Evolutionary conservation across 768 basidiomycete species (phyloP).

Genomic region (Mrakia blollopis): DNA sequence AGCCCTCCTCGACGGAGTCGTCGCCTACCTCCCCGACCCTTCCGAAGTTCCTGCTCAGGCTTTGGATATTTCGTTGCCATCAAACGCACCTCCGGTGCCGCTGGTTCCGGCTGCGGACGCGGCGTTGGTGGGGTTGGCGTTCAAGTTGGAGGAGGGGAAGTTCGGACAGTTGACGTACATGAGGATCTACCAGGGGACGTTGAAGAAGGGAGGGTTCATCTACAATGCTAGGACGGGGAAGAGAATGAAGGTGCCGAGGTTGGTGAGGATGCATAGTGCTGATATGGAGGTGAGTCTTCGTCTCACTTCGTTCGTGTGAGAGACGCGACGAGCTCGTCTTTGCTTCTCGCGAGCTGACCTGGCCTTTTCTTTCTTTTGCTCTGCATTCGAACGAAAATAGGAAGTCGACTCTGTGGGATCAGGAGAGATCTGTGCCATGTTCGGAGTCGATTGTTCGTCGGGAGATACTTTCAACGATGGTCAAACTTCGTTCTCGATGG

Average conservation of each 20-base stretch:
- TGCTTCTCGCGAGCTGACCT: not conserved
- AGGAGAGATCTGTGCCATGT: conserved; percentile 98
- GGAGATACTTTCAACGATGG: conserved; percentile 98
- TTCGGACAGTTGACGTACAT: conserved; percentile 98
- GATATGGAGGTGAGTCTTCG: conserved; percentile 81
- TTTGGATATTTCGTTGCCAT: conserved; percentile 59
- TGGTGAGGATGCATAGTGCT: conserved; percentile 97
- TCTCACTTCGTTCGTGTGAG: not conserved
- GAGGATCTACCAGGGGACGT: conserved; percentile 90
- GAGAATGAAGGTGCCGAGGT: conserved; percentile 89
- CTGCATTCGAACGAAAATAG: too few relatives aligned
- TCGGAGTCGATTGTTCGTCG: conserved; percentile 95
- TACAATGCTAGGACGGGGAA: conserved; percentile 92
- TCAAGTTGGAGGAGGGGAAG: conserved; percentile 96
- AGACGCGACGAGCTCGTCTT: too few relatives aligned
- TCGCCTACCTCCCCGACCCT: conserved; percentile 88
- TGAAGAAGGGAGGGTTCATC: conserved; percentile 79
- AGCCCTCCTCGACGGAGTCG: conserved; percentile 87
- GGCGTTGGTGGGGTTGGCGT: conserved; percentile 86
- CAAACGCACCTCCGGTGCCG: conserved; percentile 62
- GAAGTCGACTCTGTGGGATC: conserved; percentile 90
- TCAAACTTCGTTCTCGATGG: conserved; percentile 86
- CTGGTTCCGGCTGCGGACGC: conserved; percentile 70
- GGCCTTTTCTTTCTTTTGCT: not conserved
- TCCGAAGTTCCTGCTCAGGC: conserved; percentile 72